Evolutionary conservation across 2,329 filamentous ascomycete species (phyloP).

Genomic region (Neofusicoccum umdonicola): DNA sequence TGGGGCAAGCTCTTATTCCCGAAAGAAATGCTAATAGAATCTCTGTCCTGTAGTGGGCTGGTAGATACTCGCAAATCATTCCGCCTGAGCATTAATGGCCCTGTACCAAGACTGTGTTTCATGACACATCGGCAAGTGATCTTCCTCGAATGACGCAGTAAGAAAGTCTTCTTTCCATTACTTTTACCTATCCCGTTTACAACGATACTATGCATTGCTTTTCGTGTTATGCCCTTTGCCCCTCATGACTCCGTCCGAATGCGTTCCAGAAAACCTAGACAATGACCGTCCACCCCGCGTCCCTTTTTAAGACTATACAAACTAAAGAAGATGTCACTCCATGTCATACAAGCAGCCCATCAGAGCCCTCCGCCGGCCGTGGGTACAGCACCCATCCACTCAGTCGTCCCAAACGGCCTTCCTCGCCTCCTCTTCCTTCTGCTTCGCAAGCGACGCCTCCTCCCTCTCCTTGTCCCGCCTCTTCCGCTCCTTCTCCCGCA

Average conservation of each 20-base stretch:
- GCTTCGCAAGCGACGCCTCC: conserved; percentile 60
- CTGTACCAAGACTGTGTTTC: neutral
- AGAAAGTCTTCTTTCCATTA: too few species aligned
- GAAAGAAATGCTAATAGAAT: neutral
- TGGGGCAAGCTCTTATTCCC: neutral
- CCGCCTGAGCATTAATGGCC: neutral
- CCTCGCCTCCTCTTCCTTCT: conserved; percentile 71
- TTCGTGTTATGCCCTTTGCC: neutral
- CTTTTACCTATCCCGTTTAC: neutral
- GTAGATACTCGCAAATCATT: neutral
- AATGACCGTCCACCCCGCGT: neutral
- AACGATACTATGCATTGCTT: neutral
- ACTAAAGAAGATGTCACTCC: neutral
- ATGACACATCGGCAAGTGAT: too few species aligned
- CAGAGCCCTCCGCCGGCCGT: neutral
- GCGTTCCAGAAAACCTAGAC: neutral
- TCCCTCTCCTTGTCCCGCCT: conserved; percentile 69
- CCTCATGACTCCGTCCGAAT: neutral
- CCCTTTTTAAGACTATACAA: neutral
- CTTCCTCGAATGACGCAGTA: too few species aligned
- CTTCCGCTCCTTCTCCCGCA: conserved; percentile 82
- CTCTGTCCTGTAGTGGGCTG: neutral
- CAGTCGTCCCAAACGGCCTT: conserved; percentile 79
- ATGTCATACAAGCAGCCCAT: neutral
- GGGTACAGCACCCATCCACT: neutral